Base-by-base conservation (phyloP, 192 early-diverging fungal genomes). In the Linnemannia exigua region DNA sequence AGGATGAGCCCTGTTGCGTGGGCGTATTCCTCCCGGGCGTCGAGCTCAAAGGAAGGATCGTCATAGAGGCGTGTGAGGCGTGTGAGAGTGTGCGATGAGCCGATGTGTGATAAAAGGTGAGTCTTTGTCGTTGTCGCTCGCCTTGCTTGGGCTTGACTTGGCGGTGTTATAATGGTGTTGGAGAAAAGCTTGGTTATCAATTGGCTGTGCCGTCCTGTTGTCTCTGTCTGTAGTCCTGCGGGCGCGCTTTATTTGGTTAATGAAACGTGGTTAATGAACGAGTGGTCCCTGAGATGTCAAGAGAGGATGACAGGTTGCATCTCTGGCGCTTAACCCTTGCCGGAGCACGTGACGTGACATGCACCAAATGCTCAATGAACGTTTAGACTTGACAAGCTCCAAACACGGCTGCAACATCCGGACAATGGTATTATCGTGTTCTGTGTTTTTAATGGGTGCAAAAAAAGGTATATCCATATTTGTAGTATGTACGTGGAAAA, bases 21-120 rank as follows among this genome's bases (percentile, higher is more conserved):
- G 83, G 78, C n/a, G 83, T 76, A 70, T 71, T 79, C 83, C 83
- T 79, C 28, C 78, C 83, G n/a, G 83, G 83, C 28, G 83, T 75
- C 3, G 77, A 76, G 70, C 51, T 79, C 31, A 86, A 78, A 36
- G 83, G 83, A n/a, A 86, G 83, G 41, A 86, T 86, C 6, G 77
- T 76, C 83, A 86, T 86, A 22, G 68, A 46, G 28, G 8, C 25
- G 52, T n/a, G 51, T n/a, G 19, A 5, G 19, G 19, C n/a, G n/a
- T n/a, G 51, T n/a, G 17, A n/a, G 22, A 25, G 52, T 12, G 22
- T 54, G 22, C 22, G 15, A 16, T 54, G 52, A 22, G 50, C 19
- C 50, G 20, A 52, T 52, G 2, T 5, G 25, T 54, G 52, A 9
- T 20, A 16, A 5, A 54, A 11, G 11, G 52, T 25, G 52, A 54